These are phyloP conservation scores for Apiospora hydei DNA, from an alignment of 2,329 filamentous ascomycete genomes.

Conservation along the genomic window DNA sequence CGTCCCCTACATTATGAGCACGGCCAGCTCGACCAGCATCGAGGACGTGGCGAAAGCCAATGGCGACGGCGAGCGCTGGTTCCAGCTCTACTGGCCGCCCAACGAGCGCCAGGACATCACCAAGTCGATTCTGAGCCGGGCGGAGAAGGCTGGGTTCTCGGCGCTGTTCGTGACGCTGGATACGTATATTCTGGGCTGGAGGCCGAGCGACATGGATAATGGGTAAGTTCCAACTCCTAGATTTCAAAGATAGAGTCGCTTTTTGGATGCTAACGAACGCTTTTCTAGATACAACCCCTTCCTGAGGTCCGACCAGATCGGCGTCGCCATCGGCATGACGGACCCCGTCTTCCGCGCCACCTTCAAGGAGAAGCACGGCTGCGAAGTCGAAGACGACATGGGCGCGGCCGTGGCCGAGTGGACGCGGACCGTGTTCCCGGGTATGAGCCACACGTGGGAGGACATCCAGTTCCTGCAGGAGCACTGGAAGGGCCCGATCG, in stretches of 20 bases:
- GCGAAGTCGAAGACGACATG: constrained; percentile 34
- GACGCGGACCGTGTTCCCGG: constrained; percentile 38
- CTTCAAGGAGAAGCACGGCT: constrained; percentile 35
- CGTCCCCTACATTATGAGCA: constrained; percentile 38
- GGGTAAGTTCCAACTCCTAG: constrained; percentile 27
- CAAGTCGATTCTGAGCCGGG: constrained; percentile 34
- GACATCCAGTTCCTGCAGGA: constrained; percentile 36
- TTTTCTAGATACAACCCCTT: constrained; percentile 37
- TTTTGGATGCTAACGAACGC: not conserved
- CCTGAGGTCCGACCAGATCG: constrained; percentile 38
- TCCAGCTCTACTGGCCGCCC: constrained; percentile 40
- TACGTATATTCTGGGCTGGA: constrained; percentile 39
- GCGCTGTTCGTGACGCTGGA: constrained; percentile 38
- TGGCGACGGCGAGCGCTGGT: constrained; percentile 36
- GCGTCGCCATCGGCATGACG: constrained; percentile 37
- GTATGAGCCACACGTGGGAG: constrained; percentile 37
- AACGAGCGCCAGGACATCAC: constrained; percentile 36
- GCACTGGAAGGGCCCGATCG: constrained; percentile 40
- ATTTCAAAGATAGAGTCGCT: constrained; percentile 28
- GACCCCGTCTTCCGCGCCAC: constrained; percentile 37
- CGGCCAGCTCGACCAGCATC: constrained; percentile 38
- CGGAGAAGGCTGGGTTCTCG: constrained; percentile 34
- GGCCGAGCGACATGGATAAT: constrained; percentile 38
- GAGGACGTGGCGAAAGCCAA: constrained; percentile 39
- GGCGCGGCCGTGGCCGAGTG: constrained; percentile 36